Percentiles rank a stretch among this genome's conserved stretches.
Evolutionary conservation across 2,329 filamentous ascomycete genomes (phyloP).

Genomic region (Colletotrichum sp.): DNA sequence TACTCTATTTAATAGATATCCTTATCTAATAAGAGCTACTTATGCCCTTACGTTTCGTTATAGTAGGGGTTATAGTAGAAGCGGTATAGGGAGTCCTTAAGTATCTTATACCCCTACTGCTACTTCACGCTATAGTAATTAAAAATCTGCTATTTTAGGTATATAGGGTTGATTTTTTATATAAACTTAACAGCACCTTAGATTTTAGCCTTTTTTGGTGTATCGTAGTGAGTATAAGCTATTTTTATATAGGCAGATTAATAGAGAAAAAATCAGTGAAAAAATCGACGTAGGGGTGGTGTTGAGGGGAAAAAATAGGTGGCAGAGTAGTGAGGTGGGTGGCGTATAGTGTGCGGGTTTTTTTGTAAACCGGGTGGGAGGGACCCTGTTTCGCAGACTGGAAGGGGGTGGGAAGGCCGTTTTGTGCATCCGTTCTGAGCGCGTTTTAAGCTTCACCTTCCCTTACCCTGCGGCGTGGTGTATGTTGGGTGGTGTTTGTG

Average conservation of each 20-base stretch:
- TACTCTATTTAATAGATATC: background rate
- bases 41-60: background rate
- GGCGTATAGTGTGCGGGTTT: background rate
- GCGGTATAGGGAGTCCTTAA: background rate
- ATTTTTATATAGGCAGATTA: background rate
- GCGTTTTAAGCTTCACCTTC: constrained; percentile 20
- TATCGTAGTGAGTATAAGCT: background rate
- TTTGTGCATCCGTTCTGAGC: constrained; percentile 16
- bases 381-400: constrained; percentile 11
- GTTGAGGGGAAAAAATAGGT: background rate
- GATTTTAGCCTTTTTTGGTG: background rate
- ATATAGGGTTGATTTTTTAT: background rate
- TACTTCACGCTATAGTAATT: background rate
- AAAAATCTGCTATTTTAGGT: background rate
- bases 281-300: background rate
- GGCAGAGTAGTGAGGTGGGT: background rate
- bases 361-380: background rate
- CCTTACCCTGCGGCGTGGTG: constrained; percentile 6
- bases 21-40: background rate
- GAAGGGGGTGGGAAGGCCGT: constrained; percentile 5
- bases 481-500: background rate
- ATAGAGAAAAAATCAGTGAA: background rate
- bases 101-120: background rate
- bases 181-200: background rate
- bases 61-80: background rate